Evolutionary conservation across 768 basidiomycete species (phyloP), one percentile per base, ranked within the genome.

Genomic region (Suillus decipiens): DNA sequence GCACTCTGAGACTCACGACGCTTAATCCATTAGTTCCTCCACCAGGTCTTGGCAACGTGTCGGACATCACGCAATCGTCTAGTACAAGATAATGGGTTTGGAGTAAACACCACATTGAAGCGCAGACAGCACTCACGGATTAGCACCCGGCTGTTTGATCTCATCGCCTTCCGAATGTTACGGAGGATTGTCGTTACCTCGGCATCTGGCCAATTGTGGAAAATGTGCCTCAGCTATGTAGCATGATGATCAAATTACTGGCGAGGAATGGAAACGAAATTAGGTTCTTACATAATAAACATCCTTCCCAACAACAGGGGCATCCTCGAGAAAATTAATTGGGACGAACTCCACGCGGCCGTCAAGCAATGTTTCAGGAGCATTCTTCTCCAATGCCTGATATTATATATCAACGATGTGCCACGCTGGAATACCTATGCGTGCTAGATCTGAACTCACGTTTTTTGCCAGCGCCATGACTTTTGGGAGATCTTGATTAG

Each of bases 191-290:
- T 64, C 22, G 72, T 41, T 45, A 71, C 74, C 33, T 77, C 74
- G 1, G 69, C 68, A 34, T 77, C 71, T 11, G 76, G 75, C 79
- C 77, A 80, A 63, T 80, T 70, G 54, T 77, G 78, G 28, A 73
- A 67, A 47, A 73, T 71, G 56, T 71, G 67, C 22, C 71, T 73
- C 54, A 72, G 66, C 71, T 72, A 45, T 53, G 33, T 7, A 47
- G 55, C 31, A 28, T 51, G 14, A 24, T 48, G 2, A 7, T 7
- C 39, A 39, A 28, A 36, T 9, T 19, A 28, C 7, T 9, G 17
- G 47, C 15, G 39, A 39, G 33, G 58, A 42, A 5, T 24, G 31
- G 36, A 36, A 39, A 34, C 56, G 22, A 7, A 5, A 7, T 34
- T 15, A 24, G 14, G 31, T 4, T 39, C 61, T 61, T 36, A 73